These are phyloP conservation scores for Ustilago vetiveriae DNA, from an alignment of 1,284 basidiomycete species.

Conservation along the genomic window DNA sequence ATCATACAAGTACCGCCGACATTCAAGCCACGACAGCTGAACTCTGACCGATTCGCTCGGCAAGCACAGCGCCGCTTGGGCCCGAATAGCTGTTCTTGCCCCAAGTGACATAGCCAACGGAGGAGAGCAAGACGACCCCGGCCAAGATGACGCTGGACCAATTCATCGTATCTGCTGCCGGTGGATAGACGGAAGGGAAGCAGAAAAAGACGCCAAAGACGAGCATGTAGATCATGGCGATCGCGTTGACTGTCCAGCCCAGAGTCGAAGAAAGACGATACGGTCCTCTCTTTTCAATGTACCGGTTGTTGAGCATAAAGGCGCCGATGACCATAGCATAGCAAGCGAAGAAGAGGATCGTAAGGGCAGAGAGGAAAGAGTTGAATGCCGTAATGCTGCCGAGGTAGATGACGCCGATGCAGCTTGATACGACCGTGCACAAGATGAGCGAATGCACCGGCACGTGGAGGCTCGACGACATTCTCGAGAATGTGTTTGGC, in stretches of 20 bases:
- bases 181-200: constrained; percentile 29
- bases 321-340: constrained; percentile 31
- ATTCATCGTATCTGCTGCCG: constrained; percentile 22
- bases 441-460: constrained; percentile 27
- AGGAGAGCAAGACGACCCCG: constrained; percentile 20
- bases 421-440: constrained; percentile 27
- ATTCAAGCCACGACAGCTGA: background rate
- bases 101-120: constrained; percentile 27
- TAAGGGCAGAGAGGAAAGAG: constrained; percentile 34
- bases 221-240: constrained; percentile 32
- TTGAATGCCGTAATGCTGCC: constrained; percentile 39
- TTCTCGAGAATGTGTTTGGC: constrained; percentile 17
- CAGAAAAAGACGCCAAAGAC: constrained; percentile 34
- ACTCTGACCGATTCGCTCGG: constrained; percentile 18
- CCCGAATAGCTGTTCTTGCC: constrained; percentile 24
- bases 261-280: constrained; percentile 17
- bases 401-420: constrained; percentile 35
- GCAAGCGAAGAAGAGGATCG: constrained; percentile 35
- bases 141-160: constrained; percentile 38
- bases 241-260: constrained; percentile 19
- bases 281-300: constrained; percentile 21
- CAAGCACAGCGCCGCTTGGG: constrained; percentile 25
- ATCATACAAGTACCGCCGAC: background rate
- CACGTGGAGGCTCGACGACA: constrained; percentile 23
- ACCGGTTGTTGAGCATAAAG: constrained; percentile 29